Base-by-base conservation (phyloP, 2,329 filamentous ascomycete species). In the Didymella pinodella region DNA sequence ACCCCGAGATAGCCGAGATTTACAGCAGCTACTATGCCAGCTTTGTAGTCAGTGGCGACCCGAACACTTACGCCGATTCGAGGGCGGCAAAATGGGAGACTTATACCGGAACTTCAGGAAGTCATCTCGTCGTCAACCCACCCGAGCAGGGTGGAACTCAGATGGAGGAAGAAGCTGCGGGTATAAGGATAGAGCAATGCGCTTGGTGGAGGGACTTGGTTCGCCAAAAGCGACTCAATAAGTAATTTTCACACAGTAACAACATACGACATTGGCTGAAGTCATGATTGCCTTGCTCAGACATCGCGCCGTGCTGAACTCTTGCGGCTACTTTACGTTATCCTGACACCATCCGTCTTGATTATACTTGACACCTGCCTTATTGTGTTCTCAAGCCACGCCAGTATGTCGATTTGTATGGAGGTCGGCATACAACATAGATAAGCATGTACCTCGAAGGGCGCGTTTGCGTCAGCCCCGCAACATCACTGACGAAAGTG, bases 21-120 rank as follows among this genome's bases (percentile, higher is more conserved):
- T 77, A 78, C 48, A 68, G 69, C 49, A 68, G 68, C 7, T 78
- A 77, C 34, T 73, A 69, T 57, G 74, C 75, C 4, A 75, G 71
- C 47, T 78, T 77, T 38, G 64, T 78, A 2, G 69, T 73, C 2
- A 70, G 65, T 26, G 76, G 75, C 2, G 59, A 77, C 48, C 76
- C 76, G 5, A 78, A 77, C 49, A 72, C 63, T 5, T 62, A 67
- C 46, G 54, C 62, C 7, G 52, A 65, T 11, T 32, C 57, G 14
- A 67, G 65, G 14, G 67, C 70, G 12, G 63, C 69, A 4, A 48
- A 52, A 7, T 77, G 75, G 76, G 70, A 73, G 14, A 59, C 48
- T 18, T 78, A 77, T 49, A 57, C 60, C 26, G 55, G 57, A 1
- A 46, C 62, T 0, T 62, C 57, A 10, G 59, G 62, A 0, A 55